phyloP scores from a whole-genome alignment of 352 stramenopile species.

The Globisporangium splendens region DNA sequence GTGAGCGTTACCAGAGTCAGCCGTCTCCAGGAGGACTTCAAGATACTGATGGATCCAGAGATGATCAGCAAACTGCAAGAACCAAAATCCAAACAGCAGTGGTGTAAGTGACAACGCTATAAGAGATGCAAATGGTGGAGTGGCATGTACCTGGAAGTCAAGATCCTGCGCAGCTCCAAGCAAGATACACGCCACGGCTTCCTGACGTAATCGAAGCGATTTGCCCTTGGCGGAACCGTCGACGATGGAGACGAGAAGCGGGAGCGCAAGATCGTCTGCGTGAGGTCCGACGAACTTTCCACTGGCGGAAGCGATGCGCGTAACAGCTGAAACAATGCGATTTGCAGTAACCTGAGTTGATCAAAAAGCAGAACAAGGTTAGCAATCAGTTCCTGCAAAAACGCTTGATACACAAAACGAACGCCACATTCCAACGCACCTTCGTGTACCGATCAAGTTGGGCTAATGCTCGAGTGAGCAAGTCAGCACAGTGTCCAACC shows the following conservation, averaged over 20 bases:
- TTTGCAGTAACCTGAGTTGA: slow-evolving; percentile 28
- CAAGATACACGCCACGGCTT: slow-evolving; percentile 46
- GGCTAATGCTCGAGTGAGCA: slow-evolving; percentile 41
- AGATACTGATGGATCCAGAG: slow-evolving; percentile 45
- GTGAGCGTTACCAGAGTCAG: slow-evolving; percentile 48
- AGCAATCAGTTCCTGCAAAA: background rate
- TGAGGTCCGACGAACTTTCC: slow-evolving; percentile 29
- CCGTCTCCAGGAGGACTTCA: slow-evolving; percentile 35
- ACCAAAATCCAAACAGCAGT: background rate
- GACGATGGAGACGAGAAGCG: slow-evolving; percentile 40
- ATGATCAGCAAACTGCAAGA: slow-evolving; percentile 29
- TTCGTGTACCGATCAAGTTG: slow-evolving; percentile 78
- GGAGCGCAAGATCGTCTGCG: slow-evolving; percentile 43
- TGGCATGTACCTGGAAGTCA: slow-evolving; percentile 32
- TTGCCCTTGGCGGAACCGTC: slow-evolving; percentile 50
- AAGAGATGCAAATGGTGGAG: background rate
- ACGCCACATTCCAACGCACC: slow-evolving; percentile 19
- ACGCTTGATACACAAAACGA: background rate
- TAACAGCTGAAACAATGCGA: slow-evolving; percentile 53
- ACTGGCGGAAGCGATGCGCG: slow-evolving; percentile 41
- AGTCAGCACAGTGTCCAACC: slow-evolving; percentile 23
- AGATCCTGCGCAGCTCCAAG: slow-evolving; percentile 33
- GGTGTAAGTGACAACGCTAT: background rate
- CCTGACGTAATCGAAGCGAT: slow-evolving; percentile 37
- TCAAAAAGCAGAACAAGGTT: background rate